Conservation (phyloP, 2,329 filamentous ascomycete genomes). For the Penicillium sp. region DNA sequence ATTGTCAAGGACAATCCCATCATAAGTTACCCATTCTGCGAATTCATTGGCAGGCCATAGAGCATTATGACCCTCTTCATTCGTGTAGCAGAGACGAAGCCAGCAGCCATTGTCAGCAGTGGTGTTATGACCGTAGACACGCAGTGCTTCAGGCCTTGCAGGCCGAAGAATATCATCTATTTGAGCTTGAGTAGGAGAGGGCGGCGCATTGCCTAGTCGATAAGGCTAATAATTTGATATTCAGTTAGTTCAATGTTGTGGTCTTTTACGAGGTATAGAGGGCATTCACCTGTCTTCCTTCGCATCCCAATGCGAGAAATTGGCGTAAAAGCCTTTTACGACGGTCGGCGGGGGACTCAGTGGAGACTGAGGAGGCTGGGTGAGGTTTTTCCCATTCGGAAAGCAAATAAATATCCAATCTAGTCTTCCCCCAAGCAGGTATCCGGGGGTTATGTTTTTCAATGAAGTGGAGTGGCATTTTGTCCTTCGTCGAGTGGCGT, state of each 20-base stretch:
- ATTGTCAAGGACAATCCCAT: constrained; percentile 6
- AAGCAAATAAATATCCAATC: background rate
- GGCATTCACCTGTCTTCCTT: background rate
- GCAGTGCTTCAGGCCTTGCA: constrained; percentile 5
- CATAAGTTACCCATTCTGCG: background rate
- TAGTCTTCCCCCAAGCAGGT: background rate
- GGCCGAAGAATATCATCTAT: constrained; percentile 12
- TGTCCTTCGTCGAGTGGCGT: background rate
- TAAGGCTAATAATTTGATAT: constrained; percentile 6
- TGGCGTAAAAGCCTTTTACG: background rate
- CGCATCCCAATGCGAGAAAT: background rate
- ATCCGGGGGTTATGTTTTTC: background rate
- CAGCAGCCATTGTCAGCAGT: background rate
- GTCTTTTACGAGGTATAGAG: background rate
- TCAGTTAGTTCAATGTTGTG: background rate
- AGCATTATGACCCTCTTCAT: constrained; percentile 7
- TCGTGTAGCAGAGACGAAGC: constrained; percentile 9
- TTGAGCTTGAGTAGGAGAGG: constrained; percentile 6
- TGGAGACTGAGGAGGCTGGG: background rate
- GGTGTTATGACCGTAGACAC: background rate
- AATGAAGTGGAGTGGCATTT: background rate
- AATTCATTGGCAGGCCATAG: constrained; percentile 2
- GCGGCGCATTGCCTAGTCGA: background rate
- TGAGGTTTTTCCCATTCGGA: background rate
- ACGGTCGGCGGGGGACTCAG: background rate